These are phyloP conservation scores for Pelargonium fulgidum DNA, from an alignment of 441 rosid genomes.

Conservation along the genomic window DNA sequence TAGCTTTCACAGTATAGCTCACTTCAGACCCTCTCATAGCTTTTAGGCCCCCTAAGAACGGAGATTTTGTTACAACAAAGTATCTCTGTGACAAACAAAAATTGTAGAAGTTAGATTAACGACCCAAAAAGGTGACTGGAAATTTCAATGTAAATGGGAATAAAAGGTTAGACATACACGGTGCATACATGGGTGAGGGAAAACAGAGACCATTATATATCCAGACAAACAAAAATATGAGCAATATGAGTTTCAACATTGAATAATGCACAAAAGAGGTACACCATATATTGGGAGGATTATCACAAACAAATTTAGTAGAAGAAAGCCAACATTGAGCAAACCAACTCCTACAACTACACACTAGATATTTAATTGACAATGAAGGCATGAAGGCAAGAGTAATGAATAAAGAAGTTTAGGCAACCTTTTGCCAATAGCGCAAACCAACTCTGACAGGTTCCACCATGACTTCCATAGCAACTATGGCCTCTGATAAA, in stretches of 20 bases:
- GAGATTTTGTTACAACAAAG: slow-evolving; percentile 63
- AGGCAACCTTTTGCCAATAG: background rate
- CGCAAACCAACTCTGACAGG: background rate
- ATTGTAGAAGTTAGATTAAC: background rate
- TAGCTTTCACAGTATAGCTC: slow-evolving; percentile 58
- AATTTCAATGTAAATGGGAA: background rate
- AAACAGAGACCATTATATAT: background rate
- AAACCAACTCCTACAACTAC: too few relatives aligned
- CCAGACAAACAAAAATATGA: background rate
- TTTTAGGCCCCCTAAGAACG: slow-evolving; percentile 55
- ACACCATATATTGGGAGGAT: background rate
- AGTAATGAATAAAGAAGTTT: background rate
- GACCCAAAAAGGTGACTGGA: background rate
- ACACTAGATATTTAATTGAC: too few relatives aligned
- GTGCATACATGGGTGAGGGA: background rate
- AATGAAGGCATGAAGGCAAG: too few relatives aligned
- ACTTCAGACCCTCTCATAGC: slow-evolving; percentile 79
- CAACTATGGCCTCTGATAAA: background rate
- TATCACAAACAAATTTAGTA: background rate
- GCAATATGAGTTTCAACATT: background rate
- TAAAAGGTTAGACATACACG: background rate
- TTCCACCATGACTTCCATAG: background rate
- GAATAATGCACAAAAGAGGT: background rate
- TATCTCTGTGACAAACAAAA: slow-evolving; percentile 51
- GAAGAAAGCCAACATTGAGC: background rate